A percentile compares a stretch with the other conserved stretches of the same genome.
Conservation (phyloP, 352 stramenopile species). For the Pythium brassicae region DNA sequence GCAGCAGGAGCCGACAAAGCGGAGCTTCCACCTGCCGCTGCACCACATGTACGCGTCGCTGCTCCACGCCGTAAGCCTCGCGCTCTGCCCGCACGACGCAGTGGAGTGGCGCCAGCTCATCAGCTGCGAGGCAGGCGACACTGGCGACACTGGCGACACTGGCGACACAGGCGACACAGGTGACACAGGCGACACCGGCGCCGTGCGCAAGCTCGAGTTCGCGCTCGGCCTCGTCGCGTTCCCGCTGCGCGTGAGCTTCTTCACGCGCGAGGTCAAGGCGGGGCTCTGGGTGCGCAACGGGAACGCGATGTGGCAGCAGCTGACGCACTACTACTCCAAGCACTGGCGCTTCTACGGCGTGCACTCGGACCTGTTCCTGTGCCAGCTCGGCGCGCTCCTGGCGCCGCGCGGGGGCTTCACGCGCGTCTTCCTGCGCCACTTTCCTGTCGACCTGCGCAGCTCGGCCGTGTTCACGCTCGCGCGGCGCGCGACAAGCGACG, state of each 20-base stretch:
- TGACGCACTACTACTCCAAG: constrained; percentile 78
- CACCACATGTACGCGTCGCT: constrained; percentile 73
- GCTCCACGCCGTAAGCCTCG: constrained; percentile 41
- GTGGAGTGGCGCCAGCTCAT: constrained; percentile 50
- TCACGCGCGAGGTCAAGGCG: constrained; percentile 69
- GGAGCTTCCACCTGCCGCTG: constrained; percentile 72
- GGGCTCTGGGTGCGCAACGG: constrained; percentile 76
- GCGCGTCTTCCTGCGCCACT: constrained; percentile 52
- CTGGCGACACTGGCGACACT: neutral
- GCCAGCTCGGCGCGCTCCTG: constrained; percentile 47
- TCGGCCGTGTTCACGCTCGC: constrained; percentile 7
- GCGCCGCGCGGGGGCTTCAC: constrained; percentile 50
- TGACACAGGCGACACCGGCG: neutral
- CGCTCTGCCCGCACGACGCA: constrained; percentile 32
- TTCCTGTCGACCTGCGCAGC: constrained; percentile 24
- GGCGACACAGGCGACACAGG: neutral
- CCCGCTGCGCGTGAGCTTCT: constrained; percentile 54
- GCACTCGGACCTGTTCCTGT: constrained; percentile 67
- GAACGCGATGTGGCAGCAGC: constrained; percentile 75
- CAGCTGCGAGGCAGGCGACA: constrained; percentile 6
- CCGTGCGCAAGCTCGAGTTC: constrained; percentile 27
- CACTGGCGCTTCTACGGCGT: constrained; percentile 78
- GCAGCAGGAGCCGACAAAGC: constrained; percentile 28
- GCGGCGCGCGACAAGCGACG: neutral
- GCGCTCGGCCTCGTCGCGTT: constrained; percentile 41